Evolutionary conservation across 176 grass and related monocot species (phyloP), one percentile per base, ranked within the genome.

Genomic region (Triticum dicoccoides): DNA sequence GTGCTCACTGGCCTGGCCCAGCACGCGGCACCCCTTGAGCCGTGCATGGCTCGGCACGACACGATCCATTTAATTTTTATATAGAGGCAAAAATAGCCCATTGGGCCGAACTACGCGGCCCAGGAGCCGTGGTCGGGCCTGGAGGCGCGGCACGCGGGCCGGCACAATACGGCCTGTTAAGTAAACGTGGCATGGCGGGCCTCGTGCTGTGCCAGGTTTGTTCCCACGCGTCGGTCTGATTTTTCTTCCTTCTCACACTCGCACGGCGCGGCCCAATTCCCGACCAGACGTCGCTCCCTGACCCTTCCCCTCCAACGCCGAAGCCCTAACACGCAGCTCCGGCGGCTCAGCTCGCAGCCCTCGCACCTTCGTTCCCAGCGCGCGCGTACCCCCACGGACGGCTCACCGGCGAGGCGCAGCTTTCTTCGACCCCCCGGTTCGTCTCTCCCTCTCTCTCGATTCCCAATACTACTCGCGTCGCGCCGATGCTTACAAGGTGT

Each of bases 291-390:
- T 18, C 49, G 49, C 12, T 52, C 59, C 17, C 32, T 20, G 33
- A 17, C 23, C 9, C 17, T 4, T n/a, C 30, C 44, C 5, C 21
- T 42, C 66, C 38, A 61, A n/a, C 27, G 51, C 64, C 80, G 6
- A 72, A 73, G 87, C 66, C 87, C 87, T 58, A 84, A 15, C 51
- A 12, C 74, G 9, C 81, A 12, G 51, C 51, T 54, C 51, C 70
- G 39, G 65, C 81, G 21, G 65, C 52, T 63, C 14, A 20, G 15
- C 63, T 61, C n/a, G 17, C 49, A 63, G 6, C 2, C 21, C 54
- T 14, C 6, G 66, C 23, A 34, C 23, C 49, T 6, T 52, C 49
- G 49, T 52, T 14, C 14, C 49, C 49, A 52, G 5, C 49, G 49
- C 14, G 6, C n/a, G 9, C 42, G 8, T 47, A 29, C 61, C 37